phyloP scores from a whole-genome alignment of 179 eudicot genomes.

The Patellifolia procumbens region DNA sequence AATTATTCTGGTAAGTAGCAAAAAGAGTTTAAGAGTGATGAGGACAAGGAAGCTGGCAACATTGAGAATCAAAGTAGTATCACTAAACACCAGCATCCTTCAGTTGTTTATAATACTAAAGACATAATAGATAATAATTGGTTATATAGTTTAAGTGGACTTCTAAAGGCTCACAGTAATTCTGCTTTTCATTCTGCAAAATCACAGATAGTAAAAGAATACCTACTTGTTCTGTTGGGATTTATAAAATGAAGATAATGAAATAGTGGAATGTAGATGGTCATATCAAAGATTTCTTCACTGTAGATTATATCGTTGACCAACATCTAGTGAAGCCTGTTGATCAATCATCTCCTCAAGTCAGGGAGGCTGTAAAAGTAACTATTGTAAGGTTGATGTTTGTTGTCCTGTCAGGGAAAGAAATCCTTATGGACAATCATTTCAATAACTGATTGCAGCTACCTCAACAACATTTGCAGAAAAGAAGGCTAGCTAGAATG shows the following conservation, averaged over 20 bases:
- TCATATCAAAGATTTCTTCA: conserved; percentile 22
- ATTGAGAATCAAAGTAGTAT: too few species aligned
- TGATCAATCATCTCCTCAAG: conserved; percentile 45
- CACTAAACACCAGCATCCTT: too few species aligned
- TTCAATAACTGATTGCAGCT: conserved; percentile 19
- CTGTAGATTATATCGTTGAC: conserved; percentile 51
- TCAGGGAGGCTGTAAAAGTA: conserved; percentile 54
- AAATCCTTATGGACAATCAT: not conserved
- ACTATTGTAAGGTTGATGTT: not conserved
- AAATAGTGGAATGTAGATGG: conserved; percentile 13
- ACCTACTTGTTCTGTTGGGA: not conserved
- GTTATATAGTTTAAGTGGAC: too few species aligned
- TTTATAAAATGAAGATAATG: not conserved
- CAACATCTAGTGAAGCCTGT: conserved; percentile 48
- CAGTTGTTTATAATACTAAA: too few species aligned
- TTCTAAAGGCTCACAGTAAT: too few species aligned
- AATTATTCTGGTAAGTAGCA: too few species aligned
- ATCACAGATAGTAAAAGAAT: too few species aligned
- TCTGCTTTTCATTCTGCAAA: too few species aligned
- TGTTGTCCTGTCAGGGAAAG: not conserved
- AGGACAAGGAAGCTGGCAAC: too few species aligned
- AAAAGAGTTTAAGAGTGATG: too few species aligned
- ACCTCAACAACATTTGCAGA: conserved; percentile 34
- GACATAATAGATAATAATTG: too few species aligned
- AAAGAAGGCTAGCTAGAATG: conserved; percentile 45